These are phyloP conservation scores for Suillus decipiens DNA, from an alignment of 768 basidiomycete genomes.

Conservation along the genomic window DNA sequence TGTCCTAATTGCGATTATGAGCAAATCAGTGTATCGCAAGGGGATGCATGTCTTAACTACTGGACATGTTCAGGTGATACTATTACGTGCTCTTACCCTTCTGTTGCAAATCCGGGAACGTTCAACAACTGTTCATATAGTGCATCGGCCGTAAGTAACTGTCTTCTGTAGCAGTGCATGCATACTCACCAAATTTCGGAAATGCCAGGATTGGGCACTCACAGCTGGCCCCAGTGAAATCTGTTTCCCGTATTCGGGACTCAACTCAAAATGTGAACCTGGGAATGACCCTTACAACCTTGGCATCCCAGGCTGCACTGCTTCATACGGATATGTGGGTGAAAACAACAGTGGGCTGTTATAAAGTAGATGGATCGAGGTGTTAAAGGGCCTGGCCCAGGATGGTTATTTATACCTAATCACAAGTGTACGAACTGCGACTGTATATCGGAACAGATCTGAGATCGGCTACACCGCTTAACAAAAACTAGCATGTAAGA, in stretches of 20 bases:
- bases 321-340: slow-evolving; percentile 4
- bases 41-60: slow-evolving; percentile 2
- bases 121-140: neutral
- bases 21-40: neutral
- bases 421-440: neutral
- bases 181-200: neutral
- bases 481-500: neutral
- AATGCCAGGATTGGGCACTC: neutral
- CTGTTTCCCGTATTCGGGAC: neutral
- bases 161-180: neutral
- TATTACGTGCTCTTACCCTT: neutral
- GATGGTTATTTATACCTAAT: neutral
- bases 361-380: neutral
- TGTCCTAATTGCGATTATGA: slow-evolving; percentile 7
- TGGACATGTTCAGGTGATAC: slow-evolving; percentile 5
- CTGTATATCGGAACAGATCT: neutral
- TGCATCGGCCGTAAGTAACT: neutral
- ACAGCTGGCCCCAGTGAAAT: neutral
- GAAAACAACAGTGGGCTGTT: neutral
- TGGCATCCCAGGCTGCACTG: neutral
- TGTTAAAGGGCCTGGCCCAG: neutral
- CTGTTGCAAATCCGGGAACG: slow-evolving; percentile 4
- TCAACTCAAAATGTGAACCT: neutral
- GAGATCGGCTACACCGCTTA: neutral
- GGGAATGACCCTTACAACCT: slow-evolving; percentile 4